These are phyloP conservation scores for Neocatenulostroma microsporum DNA, from an alignment of 2,329 filamentous ascomycete species.

Conservation along the genomic window DNA sequence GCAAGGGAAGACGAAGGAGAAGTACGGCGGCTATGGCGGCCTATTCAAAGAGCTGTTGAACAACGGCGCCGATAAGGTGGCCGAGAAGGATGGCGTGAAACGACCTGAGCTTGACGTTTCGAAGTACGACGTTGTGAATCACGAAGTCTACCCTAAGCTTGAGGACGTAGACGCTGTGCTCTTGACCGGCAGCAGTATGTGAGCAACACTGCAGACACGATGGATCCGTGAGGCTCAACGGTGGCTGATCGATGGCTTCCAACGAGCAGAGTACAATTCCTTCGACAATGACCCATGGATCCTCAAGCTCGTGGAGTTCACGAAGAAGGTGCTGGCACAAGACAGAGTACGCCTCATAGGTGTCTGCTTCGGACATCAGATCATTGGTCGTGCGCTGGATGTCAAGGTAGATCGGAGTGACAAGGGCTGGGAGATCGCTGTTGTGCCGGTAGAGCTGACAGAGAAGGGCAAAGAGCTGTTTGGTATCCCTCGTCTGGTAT, in stretches of 20 bases:
- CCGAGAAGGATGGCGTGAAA: constrained; percentile 40
- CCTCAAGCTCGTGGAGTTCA: constrained; percentile 61
- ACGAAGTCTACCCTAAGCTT: constrained; percentile 61
- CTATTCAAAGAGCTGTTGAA: constrained; percentile 47
- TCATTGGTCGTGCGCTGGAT: constrained; percentile 65
- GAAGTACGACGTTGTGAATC: constrained; percentile 62
- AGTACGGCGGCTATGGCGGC: constrained; percentile 65
- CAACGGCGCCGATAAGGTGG: constrained; percentile 39
- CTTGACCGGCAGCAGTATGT: constrained; percentile 55
- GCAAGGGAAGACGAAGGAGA: constrained; percentile 52
- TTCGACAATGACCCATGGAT: constrained; percentile 73
- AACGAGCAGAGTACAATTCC: constrained; percentile 55
- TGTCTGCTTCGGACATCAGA: constrained; percentile 82
- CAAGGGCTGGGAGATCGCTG: constrained; percentile 73
- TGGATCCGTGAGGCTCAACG: background rate
- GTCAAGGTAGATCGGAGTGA: constrained; percentile 58
- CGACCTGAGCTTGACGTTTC: constrained; percentile 50
- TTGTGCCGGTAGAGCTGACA: constrained; percentile 60
- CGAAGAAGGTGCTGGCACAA: constrained; percentile 51
- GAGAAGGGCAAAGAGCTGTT: constrained; percentile 64
- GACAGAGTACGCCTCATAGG: constrained; percentile 61
- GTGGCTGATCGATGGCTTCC: constrained; percentile 7
- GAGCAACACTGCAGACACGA: background rate
- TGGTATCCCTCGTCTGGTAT: constrained; percentile 53
- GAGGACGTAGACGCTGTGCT: constrained; percentile 73